Base-by-base conservation (phyloP, 169 alveolate genomes). In the Plasmodium chabaudi region DNA sequence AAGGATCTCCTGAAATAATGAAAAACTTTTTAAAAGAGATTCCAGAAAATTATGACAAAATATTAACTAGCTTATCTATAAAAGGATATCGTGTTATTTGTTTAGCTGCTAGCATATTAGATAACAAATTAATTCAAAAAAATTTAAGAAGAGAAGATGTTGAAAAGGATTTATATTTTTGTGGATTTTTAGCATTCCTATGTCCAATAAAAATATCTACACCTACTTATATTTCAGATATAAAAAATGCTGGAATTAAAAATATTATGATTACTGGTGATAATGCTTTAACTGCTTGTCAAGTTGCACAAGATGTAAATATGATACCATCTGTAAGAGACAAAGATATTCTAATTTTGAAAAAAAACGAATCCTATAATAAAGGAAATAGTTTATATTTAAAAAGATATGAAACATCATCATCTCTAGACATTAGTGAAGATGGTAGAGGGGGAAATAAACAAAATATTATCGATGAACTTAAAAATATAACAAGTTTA, bases 231-330 rank as follows among this genome's bases (percentile, higher is more conserved):
- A 97, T 98, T 59, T 88, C 92, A 57, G 95, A 95, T 73, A 90
- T 97, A 51, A 94, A 95, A 60, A 51, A 91, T 21, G 94, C 98
- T 6, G 96, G 97, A 55, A 97, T 96, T 72, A 87, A 94, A 53
- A 94, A 96, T 27, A 93, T 97, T 64, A 98, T 99, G 97, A 97
- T 99, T 59, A 98, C 99, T 5, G 99, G 99, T 51, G 99, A 99
- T 94, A 98, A 98, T 93, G 95, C 98, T n/a, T 92, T 97, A 56
- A 98, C 99, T 7, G 99, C 99, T 1, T 97, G 98, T 47, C 98
- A 98, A 79, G 99, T 99, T 13, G 98, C 99, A 6, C 94, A 90
- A 56, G 97, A 96, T 34, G 94, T 95, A 1, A 91, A 94, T 61
- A 87, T 93, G 21, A 63, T 75, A 12, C 84, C 89, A 9, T 7